Evolutionary conservation across 768 basidiomycete genomes (phyloP).

Genomic region (Tylopilus balloui): DNA sequence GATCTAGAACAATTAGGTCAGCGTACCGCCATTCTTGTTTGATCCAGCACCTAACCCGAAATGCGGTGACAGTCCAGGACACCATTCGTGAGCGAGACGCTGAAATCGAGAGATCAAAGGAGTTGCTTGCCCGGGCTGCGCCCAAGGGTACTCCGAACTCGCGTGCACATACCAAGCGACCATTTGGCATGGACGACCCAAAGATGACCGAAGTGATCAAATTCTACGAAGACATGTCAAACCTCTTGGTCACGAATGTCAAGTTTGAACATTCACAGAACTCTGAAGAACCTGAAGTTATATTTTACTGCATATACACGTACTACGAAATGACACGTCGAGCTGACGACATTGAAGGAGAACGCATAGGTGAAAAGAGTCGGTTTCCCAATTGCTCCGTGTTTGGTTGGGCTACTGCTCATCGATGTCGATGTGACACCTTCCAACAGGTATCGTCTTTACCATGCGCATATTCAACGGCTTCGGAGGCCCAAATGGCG

Average conservation of each 20-base stretch:
- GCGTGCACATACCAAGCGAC: constrained; percentile 33
- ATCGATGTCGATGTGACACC: constrained; percentile 1
- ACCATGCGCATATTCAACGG: constrained; percentile 46
- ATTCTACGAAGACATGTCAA: constrained; percentile 85
- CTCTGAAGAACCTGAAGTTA: constrained; percentile 45
- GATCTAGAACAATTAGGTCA: constrained; percentile 48
- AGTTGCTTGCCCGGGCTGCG: constrained; percentile 39
- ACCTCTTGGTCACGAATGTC: constrained; percentile 63
- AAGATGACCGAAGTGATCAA: constrained; percentile 57
- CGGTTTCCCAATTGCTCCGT: constrained; percentile 1
- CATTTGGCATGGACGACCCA: constrained; percentile 45
- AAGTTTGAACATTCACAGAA: constrained; percentile 38
- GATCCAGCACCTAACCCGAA: neutral
- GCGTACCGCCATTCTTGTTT: constrained; percentile 10
- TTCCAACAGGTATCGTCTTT: constrained; percentile 54
- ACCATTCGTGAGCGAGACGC: constrained; percentile 52
- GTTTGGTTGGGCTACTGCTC: neutral
- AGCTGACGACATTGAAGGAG: constrained; percentile 33
- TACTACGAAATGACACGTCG: constrained; percentile 33
- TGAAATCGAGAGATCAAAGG: constrained; percentile 56
- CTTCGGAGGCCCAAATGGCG: constrained; percentile 28
- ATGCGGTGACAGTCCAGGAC: constrained; percentile 41
- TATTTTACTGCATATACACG: constrained; percentile 67
- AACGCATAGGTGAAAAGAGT: constrained; percentile 33
- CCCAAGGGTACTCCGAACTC: constrained; percentile 37